phyloP scores from a whole-genome alignment of 2,329 filamentous ascomycete genomes.

The Cryphonectria parasitica region DNA sequence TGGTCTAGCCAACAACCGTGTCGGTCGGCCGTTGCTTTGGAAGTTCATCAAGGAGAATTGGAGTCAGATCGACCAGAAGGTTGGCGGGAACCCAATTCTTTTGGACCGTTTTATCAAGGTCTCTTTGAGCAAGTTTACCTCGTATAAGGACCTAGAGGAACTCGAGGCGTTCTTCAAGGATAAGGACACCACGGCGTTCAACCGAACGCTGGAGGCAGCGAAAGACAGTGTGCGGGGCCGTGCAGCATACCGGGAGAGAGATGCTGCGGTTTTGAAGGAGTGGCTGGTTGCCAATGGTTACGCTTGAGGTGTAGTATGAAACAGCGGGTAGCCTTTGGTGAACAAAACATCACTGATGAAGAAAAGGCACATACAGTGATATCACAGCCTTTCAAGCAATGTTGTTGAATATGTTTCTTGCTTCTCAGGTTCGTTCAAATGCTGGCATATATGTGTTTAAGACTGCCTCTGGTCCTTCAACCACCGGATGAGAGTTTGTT shows the following conservation, averaged over 20 bases:
- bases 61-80: conserved; percentile 69
- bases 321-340: not conserved
- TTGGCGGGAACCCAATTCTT: conserved; percentile 80
- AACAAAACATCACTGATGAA: not conserved
- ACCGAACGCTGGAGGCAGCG: conserved; percentile 82
- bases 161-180: conserved; percentile 83
- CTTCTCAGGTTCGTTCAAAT: not conserved
- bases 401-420: not conserved
- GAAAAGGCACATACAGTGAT: not conserved
- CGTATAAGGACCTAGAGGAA: conserved; percentile 69
- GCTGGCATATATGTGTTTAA: not conserved
- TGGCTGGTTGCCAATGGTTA: conserved; percentile 69
- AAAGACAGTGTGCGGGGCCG: conserved; percentile 84
- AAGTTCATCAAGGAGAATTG: conserved; percentile 84
- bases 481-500: not conserved
- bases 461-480: not conserved
- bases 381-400: not conserved
- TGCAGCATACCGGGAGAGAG: conserved; percentile 80
- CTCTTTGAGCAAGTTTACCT: conserved; percentile 77
- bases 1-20: conserved; percentile 72
- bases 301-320: conserved; percentile 11
- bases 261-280: conserved; percentile 72
- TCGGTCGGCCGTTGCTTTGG: conserved; percentile 79
- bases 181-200: conserved; percentile 85
- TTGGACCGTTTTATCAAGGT: conserved; percentile 86